A percentile compares a stretch with the other conserved stretches of the same genome.
Evolutionary conservation across 2,329 filamentous ascomycete genomes (phyloP).

Genomic region (Dactylellina drechsleri): DNA sequence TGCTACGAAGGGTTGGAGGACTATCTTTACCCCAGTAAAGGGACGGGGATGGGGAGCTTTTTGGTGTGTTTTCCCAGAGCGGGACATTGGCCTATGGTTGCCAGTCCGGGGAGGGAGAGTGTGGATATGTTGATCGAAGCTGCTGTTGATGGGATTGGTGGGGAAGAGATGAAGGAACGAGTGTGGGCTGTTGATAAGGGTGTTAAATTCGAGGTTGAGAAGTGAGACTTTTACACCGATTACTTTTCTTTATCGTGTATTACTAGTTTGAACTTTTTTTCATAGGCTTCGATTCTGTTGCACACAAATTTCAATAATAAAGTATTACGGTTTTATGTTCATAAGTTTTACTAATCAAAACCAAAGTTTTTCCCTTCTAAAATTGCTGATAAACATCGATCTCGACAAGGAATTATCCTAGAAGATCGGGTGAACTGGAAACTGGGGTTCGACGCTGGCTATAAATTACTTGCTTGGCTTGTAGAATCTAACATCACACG

Average conservation of each 20-base stretch:
- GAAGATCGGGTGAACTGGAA: too few species aligned
- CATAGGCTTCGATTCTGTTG: too few species aligned
- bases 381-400: too few species aligned
- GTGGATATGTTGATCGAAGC: conserved; percentile 49
- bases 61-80: conserved; percentile 38
- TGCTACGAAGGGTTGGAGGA: conserved; percentile 52
- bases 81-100: conserved; percentile 45
- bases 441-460: too few species aligned
- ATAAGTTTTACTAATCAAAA: too few species aligned
- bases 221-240: not conserved
- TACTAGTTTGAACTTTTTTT: not conserved
- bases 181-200: conserved; percentile 41
- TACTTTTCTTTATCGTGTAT: not conserved
- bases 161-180: conserved; percentile 42
- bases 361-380: too few species aligned
- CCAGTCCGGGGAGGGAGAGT: conserved; percentile 46
- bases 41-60: conserved; percentile 26
- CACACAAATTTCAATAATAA: too few species aligned
- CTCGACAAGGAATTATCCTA: too few species aligned
- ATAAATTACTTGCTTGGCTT: too few species aligned
- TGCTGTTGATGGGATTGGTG: conserved; percentile 29
- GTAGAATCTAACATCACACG: too few species aligned
- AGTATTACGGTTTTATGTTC: too few species aligned
- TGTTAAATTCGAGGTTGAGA: conserved; percentile 47
- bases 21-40: conserved; percentile 31